Conservation (phyloP, 805 yeast species). For the Candida vartiovaarae region DNA sequence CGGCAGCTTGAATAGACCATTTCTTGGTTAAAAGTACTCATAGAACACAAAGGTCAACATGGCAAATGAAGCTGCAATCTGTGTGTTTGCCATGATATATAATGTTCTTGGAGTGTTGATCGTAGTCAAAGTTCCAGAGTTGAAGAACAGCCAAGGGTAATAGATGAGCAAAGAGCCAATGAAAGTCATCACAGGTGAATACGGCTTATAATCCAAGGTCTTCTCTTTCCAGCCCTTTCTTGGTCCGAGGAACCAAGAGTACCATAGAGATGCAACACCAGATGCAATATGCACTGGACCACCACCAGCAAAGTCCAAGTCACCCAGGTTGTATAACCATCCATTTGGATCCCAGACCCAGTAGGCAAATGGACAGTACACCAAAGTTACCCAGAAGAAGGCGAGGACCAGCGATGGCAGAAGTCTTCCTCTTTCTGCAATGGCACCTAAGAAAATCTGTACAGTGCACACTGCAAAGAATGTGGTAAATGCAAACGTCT, state of each 20-base stretch:
- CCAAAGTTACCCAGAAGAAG: conserved; percentile 83
- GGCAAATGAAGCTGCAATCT: conserved; percentile 81
- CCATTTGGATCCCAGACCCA: conserved; percentile 96
- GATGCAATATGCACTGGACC: conserved; percentile 94
- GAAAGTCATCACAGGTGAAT: conserved; percentile 83
- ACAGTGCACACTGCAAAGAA: conserved; percentile 86
- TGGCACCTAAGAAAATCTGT: conserved; percentile 85
- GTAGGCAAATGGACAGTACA: conserved; percentile 87
- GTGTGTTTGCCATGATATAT: conserved; percentile 87
- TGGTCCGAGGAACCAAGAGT: conserved; percentile 70
- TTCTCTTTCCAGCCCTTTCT: conserved; percentile 41
- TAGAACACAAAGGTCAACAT: conserved; percentile 83
- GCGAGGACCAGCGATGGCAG: conserved; percentile 74
- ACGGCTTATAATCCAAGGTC: conserved; percentile 67
- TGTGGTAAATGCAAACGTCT: conserved; percentile 73
- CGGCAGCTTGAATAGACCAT: conserved; percentile 88
- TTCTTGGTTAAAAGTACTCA: conserved; percentile 81
- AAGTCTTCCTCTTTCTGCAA: conserved; percentile 88
- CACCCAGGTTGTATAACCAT: conserved; percentile 92
- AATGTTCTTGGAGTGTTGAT: conserved; percentile 79
- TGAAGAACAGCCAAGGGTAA: conserved; percentile 97
- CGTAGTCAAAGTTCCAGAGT: conserved; percentile 73
- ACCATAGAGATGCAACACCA: conserved; percentile 86
- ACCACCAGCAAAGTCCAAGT: conserved; percentile 96
- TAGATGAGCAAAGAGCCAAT: conserved; percentile 82